These are phyloP conservation scores for Medicago lupulina DNA, from an alignment of 306 rosid species.

Conservation along the genomic window DNA sequence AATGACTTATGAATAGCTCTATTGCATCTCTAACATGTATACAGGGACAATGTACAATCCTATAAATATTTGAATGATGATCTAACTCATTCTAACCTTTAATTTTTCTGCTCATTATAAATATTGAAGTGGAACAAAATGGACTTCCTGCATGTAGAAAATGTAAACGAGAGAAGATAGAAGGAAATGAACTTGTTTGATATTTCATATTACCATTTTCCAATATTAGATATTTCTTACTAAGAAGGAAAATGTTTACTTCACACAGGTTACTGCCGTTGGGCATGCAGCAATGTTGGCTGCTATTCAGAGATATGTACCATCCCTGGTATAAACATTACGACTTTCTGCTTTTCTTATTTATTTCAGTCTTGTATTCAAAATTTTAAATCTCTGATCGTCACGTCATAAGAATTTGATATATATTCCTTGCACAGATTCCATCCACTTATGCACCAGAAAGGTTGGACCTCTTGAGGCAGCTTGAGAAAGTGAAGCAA, in stretches of 20 bases:
- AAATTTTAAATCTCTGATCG: slow-evolving; percentile 23
- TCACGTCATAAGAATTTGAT: slow-evolving; percentile 15
- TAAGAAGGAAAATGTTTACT: slow-evolving; percentile 44
- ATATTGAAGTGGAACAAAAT: slow-evolving; percentile 28
- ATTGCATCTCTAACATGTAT: too few relatives aligned
- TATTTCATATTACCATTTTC: slow-evolving; percentile 31
- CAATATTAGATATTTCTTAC: slow-evolving; percentile 32
- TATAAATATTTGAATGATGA: not conserved
- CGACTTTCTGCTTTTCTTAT: slow-evolving; percentile 7
- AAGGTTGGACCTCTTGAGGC: slow-evolving; percentile 93
- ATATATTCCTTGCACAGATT: slow-evolving; percentile 70
- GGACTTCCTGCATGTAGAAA: slow-evolving; percentile 13
- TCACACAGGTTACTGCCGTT: slow-evolving; percentile 88
- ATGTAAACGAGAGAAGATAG: slow-evolving; percentile 2
- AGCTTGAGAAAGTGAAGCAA: slow-evolving; percentile 91
- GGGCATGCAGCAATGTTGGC: slow-evolving; percentile 99
- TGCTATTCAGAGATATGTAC: slow-evolving; percentile 97
- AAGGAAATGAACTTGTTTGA: slow-evolving; percentile 24
- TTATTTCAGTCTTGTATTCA: not conserved
- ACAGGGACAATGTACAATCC: too few relatives aligned
- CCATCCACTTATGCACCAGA: slow-evolving; percentile 95
- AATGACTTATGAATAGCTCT: too few relatives aligned
- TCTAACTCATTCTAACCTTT: not conserved
- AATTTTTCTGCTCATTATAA: not conserved
- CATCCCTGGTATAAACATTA: slow-evolving; percentile 71